These are phyloP conservation scores for Cutaneotrichosporon sp. DNA, from an alignment of 1,284 basidiomycete genomes.

Conservation along the genomic window DNA sequence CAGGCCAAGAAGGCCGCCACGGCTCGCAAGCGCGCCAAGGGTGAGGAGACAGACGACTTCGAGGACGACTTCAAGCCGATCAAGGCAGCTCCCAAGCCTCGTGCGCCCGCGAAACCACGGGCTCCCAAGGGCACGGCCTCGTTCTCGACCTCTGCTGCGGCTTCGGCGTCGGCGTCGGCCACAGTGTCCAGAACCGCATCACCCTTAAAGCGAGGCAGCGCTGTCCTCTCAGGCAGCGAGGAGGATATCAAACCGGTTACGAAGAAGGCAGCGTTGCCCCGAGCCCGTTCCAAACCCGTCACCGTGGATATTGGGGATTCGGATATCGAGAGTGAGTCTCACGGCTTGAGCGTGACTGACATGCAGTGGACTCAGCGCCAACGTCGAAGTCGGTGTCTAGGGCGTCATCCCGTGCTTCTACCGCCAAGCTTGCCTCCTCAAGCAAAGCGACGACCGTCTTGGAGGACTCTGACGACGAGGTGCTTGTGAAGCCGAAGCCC, in stretches of 20 bases:
- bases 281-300: constrained; percentile 51
- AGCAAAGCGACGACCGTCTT: constrained; percentile 34
- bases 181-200: constrained; percentile 21
- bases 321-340: constrained; percentile 55
- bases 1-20: constrained; percentile 66
- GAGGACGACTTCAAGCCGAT: constrained; percentile 68
- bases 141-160: constrained; percentile 7
- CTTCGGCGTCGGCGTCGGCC: constrained; percentile 11
- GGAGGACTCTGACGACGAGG: constrained; percentile 23
- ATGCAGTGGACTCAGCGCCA: constrained; percentile 36
- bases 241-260: constrained; percentile 32
- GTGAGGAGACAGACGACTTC: constrained; percentile 62
- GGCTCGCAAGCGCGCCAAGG: constrained; percentile 56
- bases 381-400: constrained; percentile 32
- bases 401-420: constrained; percentile 9
- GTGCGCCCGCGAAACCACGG: constrained; percentile 43
- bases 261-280: constrained; percentile 28
- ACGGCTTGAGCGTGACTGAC: neutral
- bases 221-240: constrained; percentile 33
- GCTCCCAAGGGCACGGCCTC: constrained; percentile 31
- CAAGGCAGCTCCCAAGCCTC: constrained; percentile 59
- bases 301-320: constrained; percentile 62
- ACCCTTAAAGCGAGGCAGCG: constrained; percentile 27
- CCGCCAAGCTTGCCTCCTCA: constrained; percentile 16
- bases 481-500: constrained; percentile 20